Base-by-base conservation (phyloP, 139 green algal species). In the Coelastrella sp. region DNA sequence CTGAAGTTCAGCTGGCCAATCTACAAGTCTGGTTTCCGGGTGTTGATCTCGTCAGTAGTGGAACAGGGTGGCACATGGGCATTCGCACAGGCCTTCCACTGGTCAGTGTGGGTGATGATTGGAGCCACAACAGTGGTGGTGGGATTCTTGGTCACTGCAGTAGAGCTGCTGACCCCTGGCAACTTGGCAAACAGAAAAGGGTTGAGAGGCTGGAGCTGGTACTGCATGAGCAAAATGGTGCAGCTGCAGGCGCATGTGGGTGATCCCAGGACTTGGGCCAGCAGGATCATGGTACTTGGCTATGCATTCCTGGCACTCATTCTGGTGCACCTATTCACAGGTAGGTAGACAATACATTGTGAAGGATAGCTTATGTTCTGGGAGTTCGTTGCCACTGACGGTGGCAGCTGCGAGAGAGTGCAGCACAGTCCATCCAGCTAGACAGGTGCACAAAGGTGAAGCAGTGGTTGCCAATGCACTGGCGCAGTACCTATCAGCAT, bases 1-100 rank as follows among this genome's bases (percentile, higher is more conserved):
- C 17, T 91, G 4, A 87, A 87, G 27, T 87, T 91, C 61, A 82
- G 35, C 49, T 91, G 87, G 87, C 87, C 87, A 11, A 83, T 91
- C 49, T 87, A 82, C 78, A 87, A 86, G 25, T 65, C 11, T 7
- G 87, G 87, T 35, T 82, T 91, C 14, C 35, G 73, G 9, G 87
- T 91, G 65, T 22, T 91, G 74, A 78, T 86, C 19, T 56, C 87
- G 19, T 25, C 14, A 4, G 4, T 20, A 7, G 63, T 91, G 3
- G 63, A 90, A 35, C 19, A 85, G n/a, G 76, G 58, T 5, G 87
- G 78, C 35, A 73, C 56, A 19, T 87, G 87, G 78, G 60, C 87
- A 7, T 91, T 91, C 27, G 60, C 65, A 7, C 12, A 83, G 6
- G 35, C 24, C 24, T 81, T 81, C 24, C 8, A 81, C 6, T 57